Evolutionary conservation across 495 filamentous ascomycete species (phyloP).

Genomic region (Penicillium daleae): DNA sequence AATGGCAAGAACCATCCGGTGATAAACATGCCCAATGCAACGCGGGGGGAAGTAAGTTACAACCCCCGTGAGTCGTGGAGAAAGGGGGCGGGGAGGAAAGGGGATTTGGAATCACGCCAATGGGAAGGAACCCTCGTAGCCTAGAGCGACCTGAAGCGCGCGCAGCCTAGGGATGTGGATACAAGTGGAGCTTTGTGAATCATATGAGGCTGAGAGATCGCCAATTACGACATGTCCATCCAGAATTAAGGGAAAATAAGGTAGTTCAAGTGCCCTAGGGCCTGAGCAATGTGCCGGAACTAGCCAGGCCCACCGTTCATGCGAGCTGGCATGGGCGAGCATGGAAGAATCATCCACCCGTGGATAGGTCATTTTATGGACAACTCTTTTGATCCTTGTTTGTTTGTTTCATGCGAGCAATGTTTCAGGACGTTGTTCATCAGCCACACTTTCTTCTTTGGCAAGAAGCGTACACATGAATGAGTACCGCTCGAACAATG

Average conservation of each 20-base stretch:
- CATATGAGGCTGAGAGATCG: conserved; percentile 10
- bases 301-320: neutral
- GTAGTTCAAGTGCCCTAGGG: neutral
- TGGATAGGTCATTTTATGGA: conserved; percentile 3
- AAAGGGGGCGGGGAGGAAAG: no score
- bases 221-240: conserved; percentile 3
- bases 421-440: neutral
- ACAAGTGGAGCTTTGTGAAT: conserved; percentile 2
- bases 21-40: neutral
- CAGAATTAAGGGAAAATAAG: neutral
- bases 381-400: neutral
- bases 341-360: neutral
- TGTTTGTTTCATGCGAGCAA: neutral
- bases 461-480: neutral
- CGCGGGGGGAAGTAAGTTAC: neutral
- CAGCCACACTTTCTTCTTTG: neutral
- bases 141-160: conserved; percentile 9
- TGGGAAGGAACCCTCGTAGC: neutral
- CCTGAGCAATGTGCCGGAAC: neutral
- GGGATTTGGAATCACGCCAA: neutral
- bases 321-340: neutral
- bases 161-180: neutral
- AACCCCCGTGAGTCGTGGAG: conserved; percentile 1
- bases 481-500: neutral
- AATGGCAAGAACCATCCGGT: neutral